Evolutionary conservation across 208 protist species (phyloP), one percentile per base, ranked within the genome.

Genomic region (Histomonas meleagridis): DNA sequence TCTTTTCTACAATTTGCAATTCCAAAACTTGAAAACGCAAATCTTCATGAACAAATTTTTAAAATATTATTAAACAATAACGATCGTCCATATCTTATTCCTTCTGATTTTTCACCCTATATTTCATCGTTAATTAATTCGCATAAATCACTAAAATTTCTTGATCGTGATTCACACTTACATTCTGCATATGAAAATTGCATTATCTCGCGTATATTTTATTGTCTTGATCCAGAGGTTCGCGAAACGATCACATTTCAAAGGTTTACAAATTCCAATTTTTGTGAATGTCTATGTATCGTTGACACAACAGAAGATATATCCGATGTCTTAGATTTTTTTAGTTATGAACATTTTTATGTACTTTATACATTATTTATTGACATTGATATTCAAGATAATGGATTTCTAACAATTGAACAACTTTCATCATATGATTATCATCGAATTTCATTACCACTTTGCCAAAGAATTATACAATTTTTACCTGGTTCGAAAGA

Each of bases 331-430:
- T 10, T n/a, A 32, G 60, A 65, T 28, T 65, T 65, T 26, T 65
- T 65, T n/a, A 65, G 60, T 65, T 65, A 65, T 65, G 60, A 65
- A 26, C 60, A 65, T 65, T 65, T 65, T 65, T 65, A 65, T 65
- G 60, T 65, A n/a, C n/a, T 65, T 10, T 28, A 32, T 28, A 65
- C 60, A 10, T 32, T 32, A 65, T 65, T 65, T n/a, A 32, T 10
- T 10, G 60, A 65, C 16, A 7, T 65, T n/a, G 60, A 65, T 65
- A 65, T n/a, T 65, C 21, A 65, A 65, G 60, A 65, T 7, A 65
- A 12, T 32, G 60, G 60, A n/a, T 32, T 32, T 5, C 16, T 65
- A n/a, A 26, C 16, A 7, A 65, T 65, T 65, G 60, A 65, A 32
- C 16, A 5, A 32, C 60, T 65, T n/a, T 12, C 60, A 12, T 32